Percentiles rank a stretch among this genome's conserved stretches.
Conservation (phyloP, 1,284 basidiomycete species). For the Salmacisia buchloeana region DNA sequence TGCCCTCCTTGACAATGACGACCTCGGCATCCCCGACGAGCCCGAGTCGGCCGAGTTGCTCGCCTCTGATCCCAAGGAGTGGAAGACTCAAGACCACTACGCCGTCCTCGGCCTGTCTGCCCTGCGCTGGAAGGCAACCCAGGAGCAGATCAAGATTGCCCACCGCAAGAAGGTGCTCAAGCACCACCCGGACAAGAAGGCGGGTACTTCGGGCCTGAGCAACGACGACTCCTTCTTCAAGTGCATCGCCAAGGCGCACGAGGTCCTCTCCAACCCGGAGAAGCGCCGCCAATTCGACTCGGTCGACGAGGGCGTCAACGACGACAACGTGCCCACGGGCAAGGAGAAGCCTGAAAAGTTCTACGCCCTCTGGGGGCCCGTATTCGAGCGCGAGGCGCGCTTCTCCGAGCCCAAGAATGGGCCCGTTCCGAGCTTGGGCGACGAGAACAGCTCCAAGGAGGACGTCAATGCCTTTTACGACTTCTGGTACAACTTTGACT, state of each 20-base stretch:
- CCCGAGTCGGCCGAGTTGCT: constrained; percentile 71
- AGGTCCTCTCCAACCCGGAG: constrained; percentile 80
- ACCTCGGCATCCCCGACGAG: constrained; percentile 83
- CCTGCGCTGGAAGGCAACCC: constrained; percentile 78
- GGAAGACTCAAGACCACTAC: constrained; percentile 99
- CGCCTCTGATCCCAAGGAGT: constrained; percentile 85
- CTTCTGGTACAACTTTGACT: constrained; percentile 99
- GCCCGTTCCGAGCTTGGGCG: constrained; percentile 79
- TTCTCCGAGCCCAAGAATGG: constrained; percentile 70
- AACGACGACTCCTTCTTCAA: constrained; percentile 99
- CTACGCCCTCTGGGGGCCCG: constrained; percentile 63
- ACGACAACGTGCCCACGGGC: constrained; percentile 55
- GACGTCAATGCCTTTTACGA: constrained; percentile 92
- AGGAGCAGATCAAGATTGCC: constrained; percentile 91
- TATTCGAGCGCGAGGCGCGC: constrained; percentile 83
- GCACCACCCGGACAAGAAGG: constrained; percentile 99
- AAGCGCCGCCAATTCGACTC: constrained; percentile 93
- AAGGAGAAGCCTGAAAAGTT: constrained; percentile 59
- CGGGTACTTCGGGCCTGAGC: constrained; percentile 63
- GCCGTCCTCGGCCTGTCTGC: constrained; percentile 88
- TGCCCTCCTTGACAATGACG: constrained; percentile 68
- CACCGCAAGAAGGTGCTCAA: constrained; percentile 99
- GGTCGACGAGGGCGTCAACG: constrained; percentile 77
- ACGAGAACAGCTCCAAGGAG: constrained; percentile 67
- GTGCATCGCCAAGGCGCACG: constrained; percentile 94